phyloP scores from a whole-genome alignment of 208 protist genomes.

The Trichomonas vaginalis region DNA sequence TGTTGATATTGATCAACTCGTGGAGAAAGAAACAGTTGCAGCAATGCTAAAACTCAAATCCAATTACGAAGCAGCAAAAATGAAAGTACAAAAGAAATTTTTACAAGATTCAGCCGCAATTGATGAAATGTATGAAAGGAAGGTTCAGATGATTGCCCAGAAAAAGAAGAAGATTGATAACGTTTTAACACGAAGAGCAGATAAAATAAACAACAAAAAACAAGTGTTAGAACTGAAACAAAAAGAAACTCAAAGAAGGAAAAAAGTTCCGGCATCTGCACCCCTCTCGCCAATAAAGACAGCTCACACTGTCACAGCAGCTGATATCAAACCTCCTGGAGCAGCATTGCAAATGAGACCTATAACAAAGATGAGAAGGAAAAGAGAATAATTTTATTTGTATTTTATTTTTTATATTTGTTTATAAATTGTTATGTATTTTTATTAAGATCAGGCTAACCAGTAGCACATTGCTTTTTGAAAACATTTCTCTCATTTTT shows the following conservation, averaged over 20 bases:
- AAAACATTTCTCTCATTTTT: too few species aligned
- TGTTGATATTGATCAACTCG: background rate
- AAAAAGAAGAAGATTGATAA: background rate
- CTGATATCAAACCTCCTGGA: background rate
- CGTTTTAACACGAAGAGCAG: background rate
- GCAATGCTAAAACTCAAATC: background rate
- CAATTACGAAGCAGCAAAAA: background rate
- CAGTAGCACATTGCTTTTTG: too few species aligned
- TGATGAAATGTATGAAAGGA: background rate
- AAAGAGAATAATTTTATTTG: background rate
- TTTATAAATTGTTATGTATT: too few species aligned
- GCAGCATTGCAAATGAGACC: background rate
- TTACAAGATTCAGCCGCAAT: background rate
- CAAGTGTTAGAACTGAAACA: background rate
- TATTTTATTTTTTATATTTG: background rate
- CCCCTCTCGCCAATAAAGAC: background rate
- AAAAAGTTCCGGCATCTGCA: background rate
- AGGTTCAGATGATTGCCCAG: background rate
- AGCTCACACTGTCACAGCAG: background rate
- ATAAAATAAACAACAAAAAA: background rate
- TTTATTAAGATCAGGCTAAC: too few species aligned
- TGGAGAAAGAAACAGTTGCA: background rate
- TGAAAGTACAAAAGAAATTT: background rate
- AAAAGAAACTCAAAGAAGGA: background rate
- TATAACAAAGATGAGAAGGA: background rate